These are phyloP conservation scores for Apostasia shenzhenica DNA, from an alignment of 106 monocot species.

Conservation along the genomic window DNA sequence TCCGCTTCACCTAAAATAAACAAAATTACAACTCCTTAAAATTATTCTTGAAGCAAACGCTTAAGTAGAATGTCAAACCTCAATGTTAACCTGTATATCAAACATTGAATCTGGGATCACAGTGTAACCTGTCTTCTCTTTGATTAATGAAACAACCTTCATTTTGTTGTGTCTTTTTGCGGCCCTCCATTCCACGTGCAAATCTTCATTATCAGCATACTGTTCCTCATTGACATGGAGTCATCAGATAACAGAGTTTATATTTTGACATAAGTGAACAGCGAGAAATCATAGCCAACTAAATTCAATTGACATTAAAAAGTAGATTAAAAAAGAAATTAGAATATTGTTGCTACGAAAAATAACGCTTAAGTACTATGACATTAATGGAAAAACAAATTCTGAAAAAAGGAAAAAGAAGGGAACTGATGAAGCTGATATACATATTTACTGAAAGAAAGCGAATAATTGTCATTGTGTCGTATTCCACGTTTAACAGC, in stretches of 20 bases:
- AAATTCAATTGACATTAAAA: no score
- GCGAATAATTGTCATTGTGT: no score
- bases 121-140: slow-evolving; percentile 83
- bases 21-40: neutral
- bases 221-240: slow-evolving; percentile 20
- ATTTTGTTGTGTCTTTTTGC: slow-evolving; percentile 84
- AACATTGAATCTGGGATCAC: slow-evolving; percentile 96
- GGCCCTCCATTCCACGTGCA: slow-evolving; percentile 79
- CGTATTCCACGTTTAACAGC: no score
- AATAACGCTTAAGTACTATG: no score
- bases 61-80: neutral
- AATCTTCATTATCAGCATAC: slow-evolving; percentile 83
- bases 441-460: no score
- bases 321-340: no score
- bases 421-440: no score
- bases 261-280: no score
- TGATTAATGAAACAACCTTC: slow-evolving; percentile 79
- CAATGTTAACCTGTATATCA: slow-evolving; percentile 69
- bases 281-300: no score
- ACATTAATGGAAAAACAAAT: no score
- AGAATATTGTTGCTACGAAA: no score
- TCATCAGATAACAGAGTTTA: slow-evolving; percentile 6
- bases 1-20: slow-evolving; percentile 72
- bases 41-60: neutral
- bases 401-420: no score